Percentiles rank a stretch among this genome's conserved stretches.
Evolutionary conservation across 768 basidiomycete species (phyloP).

Genomic region (Boletales sp.): DNA sequence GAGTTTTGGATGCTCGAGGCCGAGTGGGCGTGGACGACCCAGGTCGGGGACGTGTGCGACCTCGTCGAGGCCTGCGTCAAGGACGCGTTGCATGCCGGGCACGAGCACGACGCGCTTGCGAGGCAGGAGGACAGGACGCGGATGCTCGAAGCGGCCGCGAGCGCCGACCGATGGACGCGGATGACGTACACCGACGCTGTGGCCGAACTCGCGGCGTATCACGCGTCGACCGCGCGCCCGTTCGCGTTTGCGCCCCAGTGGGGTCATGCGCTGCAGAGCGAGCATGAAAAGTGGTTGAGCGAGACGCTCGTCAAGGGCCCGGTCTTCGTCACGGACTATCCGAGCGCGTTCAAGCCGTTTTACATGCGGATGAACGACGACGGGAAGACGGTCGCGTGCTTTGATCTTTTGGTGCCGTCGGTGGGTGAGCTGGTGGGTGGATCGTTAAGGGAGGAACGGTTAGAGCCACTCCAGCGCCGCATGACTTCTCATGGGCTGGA

Average conservation of each 20-base stretch:
- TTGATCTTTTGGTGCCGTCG: conserved; percentile 87
- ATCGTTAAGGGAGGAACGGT: conserved; percentile 80
- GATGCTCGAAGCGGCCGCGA: conserved; percentile 37
- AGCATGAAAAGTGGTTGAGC: conserved; percentile 92
- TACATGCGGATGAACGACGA: conserved; percentile 83
- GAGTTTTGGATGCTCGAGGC: conserved; percentile 99
- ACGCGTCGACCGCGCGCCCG: conserved; percentile 23
- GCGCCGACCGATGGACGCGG: conserved; percentile 53
- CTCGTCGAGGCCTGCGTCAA: conserved; percentile 56
- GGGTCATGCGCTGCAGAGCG: conserved; percentile 76
- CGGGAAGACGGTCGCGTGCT: conserved; percentile 78
- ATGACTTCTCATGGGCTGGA: conserved; percentile 50
- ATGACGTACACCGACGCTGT: conserved; percentile 82
- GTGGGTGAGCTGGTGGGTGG: conserved; percentile 92
- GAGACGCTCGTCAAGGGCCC: conserved; percentile 66
- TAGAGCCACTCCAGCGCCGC: conserved; percentile 44
- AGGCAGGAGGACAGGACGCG: conserved; percentile 33
- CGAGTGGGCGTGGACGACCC: conserved; percentile 68
- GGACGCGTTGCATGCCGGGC: conserved; percentile 13
- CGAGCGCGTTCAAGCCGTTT: conserved; percentile 81
- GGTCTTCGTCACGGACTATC: conserved; percentile 91
- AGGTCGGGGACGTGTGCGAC: conserved; percentile 48
- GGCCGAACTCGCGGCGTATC: conserved; percentile 43
- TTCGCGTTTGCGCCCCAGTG: conserved; percentile 61
- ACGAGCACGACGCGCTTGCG: conserved; percentile 4